A percentile compares a stretch with the other conserved stretches of the same genome.
Evolutionary conservation across 768 basidiomycete species (phyloP).

Genomic region (Heimioporus sp.): DNA sequence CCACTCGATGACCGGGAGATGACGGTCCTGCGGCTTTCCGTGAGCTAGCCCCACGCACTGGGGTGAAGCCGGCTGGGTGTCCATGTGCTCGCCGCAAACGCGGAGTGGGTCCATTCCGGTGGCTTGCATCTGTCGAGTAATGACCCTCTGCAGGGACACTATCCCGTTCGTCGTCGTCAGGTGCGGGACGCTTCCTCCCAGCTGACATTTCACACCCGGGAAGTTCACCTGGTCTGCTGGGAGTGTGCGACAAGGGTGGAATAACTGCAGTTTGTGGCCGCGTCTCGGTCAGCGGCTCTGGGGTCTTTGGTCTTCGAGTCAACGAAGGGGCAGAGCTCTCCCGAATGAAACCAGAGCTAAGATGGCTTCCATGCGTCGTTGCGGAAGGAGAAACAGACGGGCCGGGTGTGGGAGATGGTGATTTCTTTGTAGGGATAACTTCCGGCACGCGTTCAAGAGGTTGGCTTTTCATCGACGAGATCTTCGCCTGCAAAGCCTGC

Average conservation of each 20-base stretch:
- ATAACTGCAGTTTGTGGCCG: constrained; percentile 12
- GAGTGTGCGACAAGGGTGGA: constrained; percentile 44
- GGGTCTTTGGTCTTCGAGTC: constrained; percentile 49
- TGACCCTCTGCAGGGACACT: constrained; percentile 68
- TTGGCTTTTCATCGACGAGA: constrained; percentile 51
- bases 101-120: constrained; percentile 47
- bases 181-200: constrained; percentile 72
- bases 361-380: background rate
- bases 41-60: constrained; percentile 50
- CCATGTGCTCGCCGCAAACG: constrained; percentile 58
- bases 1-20: constrained; percentile 47
- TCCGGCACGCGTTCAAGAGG: constrained; percentile 14
- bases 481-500: constrained; percentile 66
- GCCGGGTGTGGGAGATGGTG: constrained; percentile 6
- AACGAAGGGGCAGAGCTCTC: constrained; percentile 46
- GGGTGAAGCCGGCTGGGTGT: constrained; percentile 70
- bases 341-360: constrained; percentile 8
- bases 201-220: constrained; percentile 37
- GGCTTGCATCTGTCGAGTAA: constrained; percentile 38
- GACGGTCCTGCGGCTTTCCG: constrained; percentile 33
- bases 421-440: constrained; percentile 7
- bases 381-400: constrained; percentile 13
- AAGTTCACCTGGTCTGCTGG: constrained; percentile 37
- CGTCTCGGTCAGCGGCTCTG: constrained; percentile 46
- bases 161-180: constrained; percentile 71